Evolutionary conservation across 768 basidiomycete genomes (phyloP).

Genomic region (Mycena rosella): DNA sequence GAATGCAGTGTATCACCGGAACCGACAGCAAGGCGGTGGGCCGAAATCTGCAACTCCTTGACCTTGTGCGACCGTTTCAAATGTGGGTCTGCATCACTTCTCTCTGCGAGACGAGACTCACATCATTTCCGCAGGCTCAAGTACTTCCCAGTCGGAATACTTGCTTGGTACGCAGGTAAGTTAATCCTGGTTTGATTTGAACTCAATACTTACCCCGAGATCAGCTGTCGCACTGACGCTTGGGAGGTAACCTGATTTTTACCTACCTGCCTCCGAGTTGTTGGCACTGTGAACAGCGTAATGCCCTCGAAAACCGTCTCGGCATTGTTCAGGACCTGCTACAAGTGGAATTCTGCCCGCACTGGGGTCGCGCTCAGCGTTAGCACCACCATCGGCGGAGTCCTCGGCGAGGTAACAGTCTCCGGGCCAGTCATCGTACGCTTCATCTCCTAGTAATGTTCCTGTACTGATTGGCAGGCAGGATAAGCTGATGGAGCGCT

Average conservation of each 20-base stretch:
- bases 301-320: constrained; percentile 40
- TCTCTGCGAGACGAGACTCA: no score
- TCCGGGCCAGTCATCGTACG: constrained; percentile 37
- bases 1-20: no score
- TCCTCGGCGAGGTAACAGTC: constrained; percentile 36
- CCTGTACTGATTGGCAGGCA: no score
- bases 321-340: constrained; percentile 34
- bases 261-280: background rate
- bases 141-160: constrained; percentile 28
- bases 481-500: constrained; percentile 36
- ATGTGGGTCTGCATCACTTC: no score
- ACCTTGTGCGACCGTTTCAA: no score
- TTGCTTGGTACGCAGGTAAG: constrained; percentile 31
- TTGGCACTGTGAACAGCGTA: constrained; percentile 6
- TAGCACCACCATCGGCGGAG: constrained; percentile 34
- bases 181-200: no score
- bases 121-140: constrained; percentile 32
- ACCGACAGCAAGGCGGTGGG: no score
- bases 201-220: background rate
- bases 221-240: constrained; percentile 36
- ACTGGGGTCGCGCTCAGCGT: constrained; percentile 38
- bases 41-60: no score
- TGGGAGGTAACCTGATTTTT: constrained; percentile 24
- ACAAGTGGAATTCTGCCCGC: constrained; percentile 34
- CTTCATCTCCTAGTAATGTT: no score